Base-by-base conservation (phyloP, 306 rosid genomes). In the Dalbergia cochinchinensis region DNA sequence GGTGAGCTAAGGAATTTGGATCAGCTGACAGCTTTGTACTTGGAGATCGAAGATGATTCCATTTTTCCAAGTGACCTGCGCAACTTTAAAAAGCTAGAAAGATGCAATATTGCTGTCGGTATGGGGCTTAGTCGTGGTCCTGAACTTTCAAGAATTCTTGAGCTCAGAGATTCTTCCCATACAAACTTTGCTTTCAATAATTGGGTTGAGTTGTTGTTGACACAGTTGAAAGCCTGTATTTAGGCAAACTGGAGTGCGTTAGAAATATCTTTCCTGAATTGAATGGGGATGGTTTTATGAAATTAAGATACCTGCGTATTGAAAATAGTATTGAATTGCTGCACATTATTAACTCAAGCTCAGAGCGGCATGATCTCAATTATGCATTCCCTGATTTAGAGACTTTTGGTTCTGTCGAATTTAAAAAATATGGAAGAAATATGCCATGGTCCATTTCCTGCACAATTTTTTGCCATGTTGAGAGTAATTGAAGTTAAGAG, bases 1-100 rank as follows among this genome's bases (percentile, higher is more conserved):
- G 31, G 34, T 12, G 80, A 65, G 71, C 45, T 83, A 14, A 39
- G 19, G 3, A 22, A 73, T n/a, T 66, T 83, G 71, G 1, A 9
- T 16, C 66, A n/a, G 3, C 65, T 78, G 10, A 73, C 53, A 19
- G 12, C 50, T 47, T 48, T 83, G 65, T 37, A 5, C 8, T 2
- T 83, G 7, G 3, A 0, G 7, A 50, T 83, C 2, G 51, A 41
- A 3, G 33, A 78, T 59, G 42, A 35, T 22, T 34, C 44, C 0
- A 26, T 14, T 54, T 35, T 65, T 4, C 82, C 74, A 1, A 15
- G 0, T 6, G 50, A 26, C 15, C 19, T 71, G 19, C n/a, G 4
- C 5, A 5, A 51, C 19, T 58, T 69, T 58, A 34, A 1, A 11
- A 65, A 71, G 5, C 39, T 77, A 31, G 26, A 64, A n/a, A 64